Percentiles rank a stretch among this genome's conserved stretches.
Conservation (phyloP, 345 rosid species). For the Brassica incana region DNA sequence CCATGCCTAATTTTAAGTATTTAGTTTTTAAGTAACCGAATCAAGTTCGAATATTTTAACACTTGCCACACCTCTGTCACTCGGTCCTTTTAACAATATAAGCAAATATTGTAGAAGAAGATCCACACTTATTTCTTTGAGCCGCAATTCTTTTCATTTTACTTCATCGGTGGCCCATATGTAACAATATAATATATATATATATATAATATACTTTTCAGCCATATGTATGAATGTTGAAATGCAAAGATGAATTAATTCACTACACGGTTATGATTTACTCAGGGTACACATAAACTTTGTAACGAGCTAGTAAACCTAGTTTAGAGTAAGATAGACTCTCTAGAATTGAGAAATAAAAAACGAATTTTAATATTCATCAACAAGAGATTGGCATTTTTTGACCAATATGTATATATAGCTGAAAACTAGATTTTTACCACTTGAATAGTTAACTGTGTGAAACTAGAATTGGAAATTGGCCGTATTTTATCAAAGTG, state of each 20-base stretch:
- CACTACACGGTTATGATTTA: background rate
- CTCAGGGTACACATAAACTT: background rate
- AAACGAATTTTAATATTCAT: background rate
- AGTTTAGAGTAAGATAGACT: background rate
- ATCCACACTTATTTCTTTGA: background rate
- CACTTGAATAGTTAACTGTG: background rate
- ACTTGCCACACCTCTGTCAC: too few species aligned
- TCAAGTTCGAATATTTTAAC: background rate
- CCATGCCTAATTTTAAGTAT: background rate
- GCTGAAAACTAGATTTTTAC: background rate
- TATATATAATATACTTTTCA: background rate
- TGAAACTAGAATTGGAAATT: background rate
- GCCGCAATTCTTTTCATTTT: conserved; percentile 21
- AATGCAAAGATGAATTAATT: background rate
- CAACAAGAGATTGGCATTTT: background rate
- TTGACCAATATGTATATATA: background rate
- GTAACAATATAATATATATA: background rate
- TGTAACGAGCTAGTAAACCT: background rate
- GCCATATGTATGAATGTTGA: background rate
- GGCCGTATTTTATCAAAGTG: conserved; percentile 10
- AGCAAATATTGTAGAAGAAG: background rate
- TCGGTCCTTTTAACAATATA: too few species aligned
- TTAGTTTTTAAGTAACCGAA: background rate
- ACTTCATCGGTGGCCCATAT: conserved; percentile 25
- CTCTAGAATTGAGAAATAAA: background rate